phyloP scores from a whole-genome alignment of 352 stramenopile genomes.

The Phytophthora tentaculata region DNA sequence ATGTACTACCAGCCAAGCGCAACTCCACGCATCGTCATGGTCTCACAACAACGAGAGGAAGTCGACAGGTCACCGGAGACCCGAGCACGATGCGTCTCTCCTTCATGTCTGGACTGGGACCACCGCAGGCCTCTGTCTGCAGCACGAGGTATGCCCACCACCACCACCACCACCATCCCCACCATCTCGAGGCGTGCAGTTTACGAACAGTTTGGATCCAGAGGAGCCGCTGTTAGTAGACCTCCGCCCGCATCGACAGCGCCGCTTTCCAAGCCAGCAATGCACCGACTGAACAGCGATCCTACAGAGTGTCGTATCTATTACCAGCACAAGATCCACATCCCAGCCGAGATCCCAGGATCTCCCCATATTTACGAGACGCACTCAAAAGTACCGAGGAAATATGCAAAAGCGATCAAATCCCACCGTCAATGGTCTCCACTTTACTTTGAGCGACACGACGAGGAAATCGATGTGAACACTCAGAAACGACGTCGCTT shows the following conservation, averaged over 20 bases:
- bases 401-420: slow-evolving; percentile 7
- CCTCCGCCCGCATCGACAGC: neutral
- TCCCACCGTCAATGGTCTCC: slow-evolving; percentile 4
- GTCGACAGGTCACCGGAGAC: neutral
- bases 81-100: neutral
- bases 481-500: slow-evolving; percentile 24
- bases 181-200: slow-evolving; percentile 12
- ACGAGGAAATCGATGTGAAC: slow-evolving; percentile 1
- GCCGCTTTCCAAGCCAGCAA: neutral
- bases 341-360: slow-evolving; percentile 13
- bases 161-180: neutral
- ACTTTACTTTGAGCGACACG: slow-evolving; percentile 9
- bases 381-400: slow-evolving; percentile 5
- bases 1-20: neutral
- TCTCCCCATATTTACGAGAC: slow-evolving; percentile 1
- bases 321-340: slow-evolving; percentile 23
- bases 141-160: neutral
- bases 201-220: slow-evolving; percentile 9
- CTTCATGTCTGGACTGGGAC: neutral
- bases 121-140: neutral
- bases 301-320: slow-evolving; percentile 13
- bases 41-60: neutral
- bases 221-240: neutral
- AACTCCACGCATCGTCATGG: slow-evolving; percentile 2
- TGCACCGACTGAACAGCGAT: neutral